phyloP scores from a whole-genome alignment of 495 filamentous ascomycete genomes.

The Penicillium alfredii region DNA sequence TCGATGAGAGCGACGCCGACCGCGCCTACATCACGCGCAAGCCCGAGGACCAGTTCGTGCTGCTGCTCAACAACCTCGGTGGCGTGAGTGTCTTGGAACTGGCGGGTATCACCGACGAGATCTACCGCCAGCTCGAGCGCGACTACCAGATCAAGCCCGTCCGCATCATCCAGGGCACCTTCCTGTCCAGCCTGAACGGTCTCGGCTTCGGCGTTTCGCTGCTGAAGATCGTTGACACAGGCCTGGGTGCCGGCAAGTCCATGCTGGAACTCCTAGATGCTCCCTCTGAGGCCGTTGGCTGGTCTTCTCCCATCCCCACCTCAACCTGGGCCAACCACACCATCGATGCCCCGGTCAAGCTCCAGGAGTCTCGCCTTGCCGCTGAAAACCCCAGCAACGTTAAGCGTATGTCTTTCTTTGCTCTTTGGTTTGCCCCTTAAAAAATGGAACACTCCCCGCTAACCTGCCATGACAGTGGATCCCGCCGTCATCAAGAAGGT shows the following conservation, averaged over 20 bases:
- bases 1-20: constrained; percentile 74
- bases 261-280: constrained; percentile 87
- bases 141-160: constrained; percentile 67
- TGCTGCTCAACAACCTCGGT: constrained; percentile 93
- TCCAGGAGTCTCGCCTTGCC: constrained; percentile 51
- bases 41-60: constrained; percentile 55
- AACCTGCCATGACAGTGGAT: constrained; percentile 48
- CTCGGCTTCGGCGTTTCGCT: constrained; percentile 87
- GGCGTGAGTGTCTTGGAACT: constrained; percentile 84
- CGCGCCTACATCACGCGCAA: constrained; percentile 70
- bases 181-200: constrained; percentile 85
- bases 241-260: constrained; percentile 64
- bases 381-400: constrained; percentile 63
- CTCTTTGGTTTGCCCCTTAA: neutral
- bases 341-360: constrained; percentile 31
- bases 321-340: constrained; percentile 49
- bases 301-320: constrained; percentile 63
- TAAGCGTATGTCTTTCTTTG: constrained; percentile 40
- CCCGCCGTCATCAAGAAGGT: constrained; percentile 48
- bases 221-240: constrained; percentile 73
- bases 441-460: constrained; percentile 13
- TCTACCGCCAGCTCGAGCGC: constrained; percentile 66
- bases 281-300: constrained; percentile 77
- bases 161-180: constrained; percentile 52
- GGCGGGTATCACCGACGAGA: constrained; percentile 82